Percentiles rank a stretch among this genome's conserved stretches.
Evolutionary conservation across 208 protist species (phyloP).

Genomic region (Leishmania turanica): DNA sequence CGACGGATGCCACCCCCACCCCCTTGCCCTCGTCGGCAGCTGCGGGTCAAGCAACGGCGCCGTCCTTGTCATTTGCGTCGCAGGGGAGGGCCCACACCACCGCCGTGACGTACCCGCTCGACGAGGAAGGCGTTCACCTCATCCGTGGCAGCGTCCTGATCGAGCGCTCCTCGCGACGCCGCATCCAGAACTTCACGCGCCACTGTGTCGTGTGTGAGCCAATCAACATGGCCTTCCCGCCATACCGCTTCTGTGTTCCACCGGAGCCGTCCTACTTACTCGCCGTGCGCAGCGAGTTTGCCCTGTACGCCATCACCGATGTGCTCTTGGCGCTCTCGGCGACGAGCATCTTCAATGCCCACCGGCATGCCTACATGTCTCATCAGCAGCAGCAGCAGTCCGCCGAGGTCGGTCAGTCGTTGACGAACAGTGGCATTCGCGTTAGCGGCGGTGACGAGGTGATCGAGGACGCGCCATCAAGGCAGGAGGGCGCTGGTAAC

Average conservation of each 20-base stretch:
- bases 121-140: slow-evolving; percentile 41
- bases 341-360: slow-evolving; percentile 28
- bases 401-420: slow-evolving; percentile 9
- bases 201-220: slow-evolving; percentile 49
- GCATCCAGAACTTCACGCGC: slow-evolving; percentile 65
- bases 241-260: slow-evolving; percentile 75
- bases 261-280: slow-evolving; percentile 81
- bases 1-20: background rate
- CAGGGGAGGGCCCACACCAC: slow-evolving; percentile 2
- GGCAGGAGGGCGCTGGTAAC: background rate
- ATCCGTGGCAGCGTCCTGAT: slow-evolving; percentile 61
- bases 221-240: slow-evolving; percentile 48
- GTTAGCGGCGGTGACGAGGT: background rate
- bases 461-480: background rate
- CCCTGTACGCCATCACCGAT: slow-evolving; percentile 67
- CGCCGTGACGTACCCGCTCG: slow-evolving; percentile 17
- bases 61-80: background rate
- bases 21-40: background rate
- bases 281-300: slow-evolving; percentile 52
- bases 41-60: background rate
- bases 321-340: slow-evolving; percentile 71
- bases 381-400: background rate
- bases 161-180: slow-evolving; percentile 54
- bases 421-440: background rate
- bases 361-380: slow-evolving; percentile 9